Percentiles rank a stretch among this genome's conserved stretches.
phyloP scores from a whole-genome alignment of 345 rosid species.

The Heritiera fomes region DNA sequence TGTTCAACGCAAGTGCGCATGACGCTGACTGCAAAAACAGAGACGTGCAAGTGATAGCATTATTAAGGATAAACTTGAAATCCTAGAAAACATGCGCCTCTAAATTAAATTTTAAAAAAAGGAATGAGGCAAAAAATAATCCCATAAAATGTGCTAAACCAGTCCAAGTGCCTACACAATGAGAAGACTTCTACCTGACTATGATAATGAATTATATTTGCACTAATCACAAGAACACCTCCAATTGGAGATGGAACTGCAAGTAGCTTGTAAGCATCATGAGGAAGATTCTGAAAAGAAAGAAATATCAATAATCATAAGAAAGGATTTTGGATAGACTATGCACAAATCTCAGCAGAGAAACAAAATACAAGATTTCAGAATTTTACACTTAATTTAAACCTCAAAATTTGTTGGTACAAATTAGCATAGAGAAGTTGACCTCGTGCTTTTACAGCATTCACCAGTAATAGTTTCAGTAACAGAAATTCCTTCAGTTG shows the following conservation, averaged over 20 bases:
- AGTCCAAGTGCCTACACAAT: conserved; percentile 1
- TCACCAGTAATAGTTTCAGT: not conserved
- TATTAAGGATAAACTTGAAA: conserved; percentile 10
- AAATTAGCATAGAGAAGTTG: conserved; percentile 12
- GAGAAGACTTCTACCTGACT: conserved; percentile 65
- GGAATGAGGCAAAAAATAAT: not conserved
- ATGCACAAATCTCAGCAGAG: not conserved
- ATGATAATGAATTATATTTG: conserved; percentile 86
- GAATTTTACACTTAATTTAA: conserved; percentile 18
- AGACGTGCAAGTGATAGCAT: conserved; percentile 14
- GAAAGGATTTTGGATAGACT: not conserved
- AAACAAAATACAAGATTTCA: conserved; percentile 11
- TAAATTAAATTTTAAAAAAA: not conserved
- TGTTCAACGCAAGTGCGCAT: conserved; percentile 82
- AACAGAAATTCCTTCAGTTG: not conserved
- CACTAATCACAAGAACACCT: conserved; percentile 87
- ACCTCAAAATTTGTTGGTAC: conserved; percentile 1
- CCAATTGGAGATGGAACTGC: conserved; percentile 98
- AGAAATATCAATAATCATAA: not conserved
- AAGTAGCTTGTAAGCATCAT: conserved; percentile 93
- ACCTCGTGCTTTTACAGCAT: not conserved
- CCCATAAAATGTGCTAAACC: not conserved
- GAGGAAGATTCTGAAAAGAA: conserved; percentile 83
- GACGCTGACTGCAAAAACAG: conserved; percentile 80
- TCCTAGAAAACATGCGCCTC: conserved; percentile 8